Percentiles rank a stretch among this genome's conserved stretches.
phyloP scores from a whole-genome alignment of 805 yeast species.

The Monosporozyma siamensis region DNA sequence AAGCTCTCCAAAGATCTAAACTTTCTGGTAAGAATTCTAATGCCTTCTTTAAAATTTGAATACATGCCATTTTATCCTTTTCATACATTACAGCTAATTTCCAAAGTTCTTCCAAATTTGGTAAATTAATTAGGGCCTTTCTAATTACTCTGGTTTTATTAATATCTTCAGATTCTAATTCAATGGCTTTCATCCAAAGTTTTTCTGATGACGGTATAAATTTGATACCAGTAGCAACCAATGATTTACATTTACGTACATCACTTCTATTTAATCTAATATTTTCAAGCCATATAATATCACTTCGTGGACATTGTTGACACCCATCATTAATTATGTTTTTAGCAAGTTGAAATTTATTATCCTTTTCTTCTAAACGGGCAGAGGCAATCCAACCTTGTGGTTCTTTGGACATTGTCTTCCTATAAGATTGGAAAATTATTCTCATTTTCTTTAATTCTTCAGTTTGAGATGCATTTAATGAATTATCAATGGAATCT shows the following conservation, averaged over 20 bases:
- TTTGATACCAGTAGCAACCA: conserved; percentile 58
- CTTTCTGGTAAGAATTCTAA: conserved; percentile 57
- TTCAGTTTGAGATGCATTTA: conserved; percentile 32
- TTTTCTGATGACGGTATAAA: conserved; percentile 45
- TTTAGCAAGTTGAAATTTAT: conserved; percentile 48
- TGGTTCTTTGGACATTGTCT: conserved; percentile 62
- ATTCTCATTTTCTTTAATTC: conserved; percentile 51
- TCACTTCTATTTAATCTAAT: conserved; percentile 48
- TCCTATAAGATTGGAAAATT: conserved; percentile 57
- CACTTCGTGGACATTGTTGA: conserved; percentile 50
- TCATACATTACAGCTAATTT: conserved; percentile 52
- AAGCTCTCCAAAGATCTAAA: conserved; percentile 55
- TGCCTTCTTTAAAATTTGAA: conserved; percentile 53
- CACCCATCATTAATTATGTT: conserved; percentile 68
- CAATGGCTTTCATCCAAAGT: conserved; percentile 67
- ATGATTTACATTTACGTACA: conserved; percentile 38
- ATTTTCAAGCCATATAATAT: conserved; percentile 76
- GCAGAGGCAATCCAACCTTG: conserved; percentile 86
- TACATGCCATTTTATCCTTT: conserved; percentile 38
- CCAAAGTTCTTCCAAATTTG: conserved; percentile 60
- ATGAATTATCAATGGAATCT: conserved; percentile 7
- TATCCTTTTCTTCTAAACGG: conserved; percentile 59
- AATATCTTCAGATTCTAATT: conserved; percentile 48
- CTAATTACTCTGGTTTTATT: conserved; percentile 52
- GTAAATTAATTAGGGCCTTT: conserved; percentile 61